Percentiles rank a stretch among this genome's conserved stretches.
Conservation (phyloP, 1,139 yeast genomes). For the Yamadazyma diospyri region DNA sequence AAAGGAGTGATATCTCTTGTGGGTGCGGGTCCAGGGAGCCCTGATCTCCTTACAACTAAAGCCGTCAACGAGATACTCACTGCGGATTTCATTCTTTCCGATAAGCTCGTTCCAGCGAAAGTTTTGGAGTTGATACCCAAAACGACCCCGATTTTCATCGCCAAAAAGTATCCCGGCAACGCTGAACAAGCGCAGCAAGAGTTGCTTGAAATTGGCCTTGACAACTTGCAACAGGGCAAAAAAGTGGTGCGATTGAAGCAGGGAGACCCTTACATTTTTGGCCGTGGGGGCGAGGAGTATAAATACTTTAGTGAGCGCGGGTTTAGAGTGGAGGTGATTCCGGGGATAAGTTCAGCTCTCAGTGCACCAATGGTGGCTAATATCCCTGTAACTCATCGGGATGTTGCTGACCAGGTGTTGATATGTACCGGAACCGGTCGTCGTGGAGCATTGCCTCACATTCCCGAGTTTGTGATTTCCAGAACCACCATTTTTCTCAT, state of each 20-base stretch:
- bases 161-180: conserved; percentile 94
- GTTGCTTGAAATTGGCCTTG: conserved; percentile 65
- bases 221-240: conserved; percentile 59
- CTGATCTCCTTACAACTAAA: conserved; percentile 76
- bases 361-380: conserved; percentile 85
- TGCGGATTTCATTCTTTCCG: conserved; percentile 86
- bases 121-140: conserved; percentile 79
- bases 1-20: conserved; percentile 69
- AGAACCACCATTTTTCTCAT: conserved; percentile 86
- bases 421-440: conserved; percentile 96
- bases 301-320: conserved; percentile 66
- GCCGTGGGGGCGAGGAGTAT: conserved; percentile 95
- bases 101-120: conserved; percentile 86
- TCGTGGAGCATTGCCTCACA: conserved; percentile 72
- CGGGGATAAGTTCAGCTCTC: conserved; percentile 89
- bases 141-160: conserved; percentile 72
- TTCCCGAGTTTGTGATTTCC: conserved; percentile 68
- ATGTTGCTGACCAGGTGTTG: conserved; percentile 87
- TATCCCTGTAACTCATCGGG: conserved; percentile 91
- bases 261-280: conserved; percentile 96
- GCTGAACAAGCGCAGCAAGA: conserved; percentile 94
- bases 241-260: conserved; percentile 88
- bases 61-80: conserved; percentile 77
- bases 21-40: conserved; percentile 94
- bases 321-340: conserved; percentile 66